A percentile compares a stretch with the other conserved stretches of the same genome.
Evolutionary conservation across 305 asterid species (phyloP).

Genomic region (Coffea humblotiana): DNA sequence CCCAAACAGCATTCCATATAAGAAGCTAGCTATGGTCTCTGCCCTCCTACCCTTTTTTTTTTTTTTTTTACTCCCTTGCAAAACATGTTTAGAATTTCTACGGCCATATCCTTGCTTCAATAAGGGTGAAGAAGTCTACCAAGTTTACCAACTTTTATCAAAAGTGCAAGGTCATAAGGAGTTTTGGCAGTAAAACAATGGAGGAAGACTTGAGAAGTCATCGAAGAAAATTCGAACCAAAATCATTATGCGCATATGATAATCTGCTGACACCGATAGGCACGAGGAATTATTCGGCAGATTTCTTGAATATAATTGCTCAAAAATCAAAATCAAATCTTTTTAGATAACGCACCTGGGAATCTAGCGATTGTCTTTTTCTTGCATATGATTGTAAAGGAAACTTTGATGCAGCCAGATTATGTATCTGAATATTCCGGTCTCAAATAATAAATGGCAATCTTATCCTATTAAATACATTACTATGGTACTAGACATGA

Average conservation of each 20-base stretch:
- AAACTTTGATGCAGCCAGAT: background rate
- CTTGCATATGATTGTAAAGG: background rate
- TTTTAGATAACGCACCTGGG: background rate
- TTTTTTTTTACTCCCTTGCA: too few species aligned
- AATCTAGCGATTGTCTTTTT: background rate
- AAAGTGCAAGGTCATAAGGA: background rate
- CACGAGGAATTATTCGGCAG: background rate
- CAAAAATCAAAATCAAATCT: background rate
- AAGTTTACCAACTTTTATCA: background rate
- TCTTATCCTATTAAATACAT: background rate
- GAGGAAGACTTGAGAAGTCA: background rate
- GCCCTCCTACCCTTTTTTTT: too few species aligned
- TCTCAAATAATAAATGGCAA: background rate
- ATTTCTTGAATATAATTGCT: background rate
- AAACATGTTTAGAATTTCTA: too few species aligned
- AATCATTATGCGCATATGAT: background rate
- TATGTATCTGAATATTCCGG: background rate
- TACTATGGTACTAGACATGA: background rate
- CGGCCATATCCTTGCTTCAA: too few species aligned
- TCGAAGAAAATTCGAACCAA: background rate
- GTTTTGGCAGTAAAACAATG: background rate
- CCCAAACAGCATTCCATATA: too few species aligned
- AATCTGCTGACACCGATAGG: background rate
- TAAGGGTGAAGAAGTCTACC: too few species aligned
- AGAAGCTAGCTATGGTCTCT: too few species aligned